Evolutionary conservation across 192 early-diverging fungal species (phyloP).

Genomic region (Coemansia sp.): DNA sequence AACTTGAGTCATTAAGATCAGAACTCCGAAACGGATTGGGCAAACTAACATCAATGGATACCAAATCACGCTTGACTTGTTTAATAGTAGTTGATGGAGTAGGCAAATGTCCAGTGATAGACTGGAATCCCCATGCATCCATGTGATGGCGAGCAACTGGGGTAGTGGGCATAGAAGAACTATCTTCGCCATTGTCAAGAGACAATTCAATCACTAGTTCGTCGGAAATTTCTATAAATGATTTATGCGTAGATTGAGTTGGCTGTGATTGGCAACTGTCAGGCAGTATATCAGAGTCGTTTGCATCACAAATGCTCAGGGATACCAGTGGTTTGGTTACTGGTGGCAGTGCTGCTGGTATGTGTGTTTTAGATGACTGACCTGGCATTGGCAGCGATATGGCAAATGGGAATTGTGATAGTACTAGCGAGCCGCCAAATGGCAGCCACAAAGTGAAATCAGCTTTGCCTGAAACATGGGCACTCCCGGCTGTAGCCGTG

Average conservation of each 20-base stretch:
- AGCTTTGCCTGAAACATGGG: not conserved
- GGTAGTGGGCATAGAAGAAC: not conserved
- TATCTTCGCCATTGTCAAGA: not conserved
- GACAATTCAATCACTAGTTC: not conserved
- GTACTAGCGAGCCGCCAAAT: conserved; percentile 7
- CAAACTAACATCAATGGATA: not conserved
- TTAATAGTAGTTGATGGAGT: not conserved
- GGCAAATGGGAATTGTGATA: conserved; percentile 14
- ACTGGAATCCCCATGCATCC: not conserved
- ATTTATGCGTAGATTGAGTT: not conserved
- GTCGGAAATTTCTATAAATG: not conserved
- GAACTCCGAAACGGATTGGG: conserved; percentile 1
- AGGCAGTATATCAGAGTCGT: conserved; percentile 7
- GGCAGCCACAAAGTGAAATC: conserved; percentile 3
- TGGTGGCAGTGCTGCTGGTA: conserved; percentile 5
- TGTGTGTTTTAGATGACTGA: not conserved
- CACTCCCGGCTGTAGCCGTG: not conserved
- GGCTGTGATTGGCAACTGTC: conserved; percentile 6
- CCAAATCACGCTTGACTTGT: not conserved
- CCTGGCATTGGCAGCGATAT: conserved; percentile 2
- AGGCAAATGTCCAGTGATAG: not conserved
- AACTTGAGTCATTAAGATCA: conserved; percentile 1
- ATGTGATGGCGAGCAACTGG: not conserved
- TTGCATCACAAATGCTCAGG: conserved; percentile 26
- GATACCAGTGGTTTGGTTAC: conserved; percentile 8